Conservation (phyloP, 2,329 filamentous ascomycete genomes). For the Metarhizium humberi region DNA sequence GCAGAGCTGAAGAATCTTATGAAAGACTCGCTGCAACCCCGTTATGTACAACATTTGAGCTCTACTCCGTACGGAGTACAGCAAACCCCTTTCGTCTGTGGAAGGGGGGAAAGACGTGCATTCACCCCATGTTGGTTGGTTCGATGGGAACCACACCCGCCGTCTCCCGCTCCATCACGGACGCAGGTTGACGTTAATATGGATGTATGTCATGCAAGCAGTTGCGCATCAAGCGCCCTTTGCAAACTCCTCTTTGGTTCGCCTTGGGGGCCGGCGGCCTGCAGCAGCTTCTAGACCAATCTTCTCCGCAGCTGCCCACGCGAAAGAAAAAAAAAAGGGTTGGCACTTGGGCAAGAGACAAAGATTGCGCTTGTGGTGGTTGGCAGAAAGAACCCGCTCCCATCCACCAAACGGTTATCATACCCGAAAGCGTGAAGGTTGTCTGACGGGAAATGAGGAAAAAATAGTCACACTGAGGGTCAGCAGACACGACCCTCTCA, state of each 20-base stretch:
- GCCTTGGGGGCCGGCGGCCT: neutral
- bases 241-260: neutral
- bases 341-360: neutral
- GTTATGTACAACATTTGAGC: neutral
- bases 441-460: neutral
- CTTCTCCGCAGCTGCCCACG: neutral
- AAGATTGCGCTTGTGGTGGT: neutral
- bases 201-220: constrained; percentile 3
- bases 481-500: neutral
- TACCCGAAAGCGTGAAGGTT: neutral
- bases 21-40: neutral
- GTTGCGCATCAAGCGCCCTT: constrained; percentile 4
- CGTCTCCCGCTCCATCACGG: constrained; percentile 1
- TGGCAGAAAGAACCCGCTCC: neutral
- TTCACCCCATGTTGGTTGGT: too few relatives aligned
- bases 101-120: too few relatives aligned
- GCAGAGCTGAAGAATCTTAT: neutral
- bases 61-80: neutral
- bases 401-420: neutral
- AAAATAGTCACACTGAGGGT: neutral
- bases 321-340: neutral
- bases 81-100: too few relatives aligned
- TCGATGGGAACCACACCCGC: neutral
- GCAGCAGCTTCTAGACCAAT: neutral
- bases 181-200: neutral